These are phyloP conservation scores for Chrysanthemum makinoi DNA, from an alignment of 129 eudicot genomes.

Conservation along the genomic window DNA sequence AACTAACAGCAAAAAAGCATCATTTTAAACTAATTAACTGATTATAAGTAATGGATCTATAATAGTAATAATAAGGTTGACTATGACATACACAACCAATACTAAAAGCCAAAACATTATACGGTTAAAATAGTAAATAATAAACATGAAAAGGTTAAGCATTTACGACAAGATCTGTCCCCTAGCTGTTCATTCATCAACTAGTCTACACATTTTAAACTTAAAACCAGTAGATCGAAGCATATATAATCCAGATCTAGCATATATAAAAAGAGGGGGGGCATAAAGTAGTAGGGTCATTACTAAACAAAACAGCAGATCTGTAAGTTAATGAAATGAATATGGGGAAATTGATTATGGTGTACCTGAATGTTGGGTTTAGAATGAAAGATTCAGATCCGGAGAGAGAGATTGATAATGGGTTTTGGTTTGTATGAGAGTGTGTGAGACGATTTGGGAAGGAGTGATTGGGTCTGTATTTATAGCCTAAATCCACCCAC, in stretches of 20 bases:
- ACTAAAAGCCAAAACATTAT: not conserved
- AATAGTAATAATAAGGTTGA: not conserved
- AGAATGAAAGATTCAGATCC: slow-evolving; percentile 28
- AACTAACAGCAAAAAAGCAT: no score
- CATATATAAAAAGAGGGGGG: not conserved
- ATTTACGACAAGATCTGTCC: slow-evolving; percentile 27
- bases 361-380: not conserved
- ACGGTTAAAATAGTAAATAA: not conserved
- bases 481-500: slow-evolving; percentile 35
- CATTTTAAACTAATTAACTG: no score
- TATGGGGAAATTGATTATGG: not conserved
- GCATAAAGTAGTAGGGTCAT: slow-evolving; percentile 7
- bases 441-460: slow-evolving; percentile 34
- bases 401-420: slow-evolving; percentile 16
- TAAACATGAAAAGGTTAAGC: not conserved
- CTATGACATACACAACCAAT: slow-evolving; percentile 4
- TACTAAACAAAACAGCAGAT: slow-evolving; percentile 8
- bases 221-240: slow-evolving; percentile 24
- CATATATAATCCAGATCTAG: slow-evolving; percentile 32
- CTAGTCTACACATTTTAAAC: not conserved
- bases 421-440: slow-evolving; percentile 14
- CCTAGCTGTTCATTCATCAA: slow-evolving; percentile 9
- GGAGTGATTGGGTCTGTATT: slow-evolving; percentile 27
- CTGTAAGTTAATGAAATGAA: not conserved
- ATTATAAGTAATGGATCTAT: not conserved